Evolutionary conservation across 805 yeast species (phyloP), one percentile per base, ranked within the genome.

Genomic region (Metschnikowia anglica): DNA sequence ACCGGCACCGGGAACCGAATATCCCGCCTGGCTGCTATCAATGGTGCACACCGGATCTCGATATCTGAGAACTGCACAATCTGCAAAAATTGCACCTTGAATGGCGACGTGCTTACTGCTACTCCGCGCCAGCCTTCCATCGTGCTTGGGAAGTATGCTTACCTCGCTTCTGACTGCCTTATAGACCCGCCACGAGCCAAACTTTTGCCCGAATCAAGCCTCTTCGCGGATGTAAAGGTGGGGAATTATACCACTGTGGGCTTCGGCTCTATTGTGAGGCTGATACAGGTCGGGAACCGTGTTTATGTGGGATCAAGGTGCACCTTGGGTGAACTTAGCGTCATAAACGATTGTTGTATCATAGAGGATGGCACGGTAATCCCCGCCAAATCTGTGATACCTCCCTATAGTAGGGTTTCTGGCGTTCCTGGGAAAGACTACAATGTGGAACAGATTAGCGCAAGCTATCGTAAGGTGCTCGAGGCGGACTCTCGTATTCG

Each of bases 1-100:
- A 79, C 84, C 0, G 53, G 67, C 3, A 65, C 75, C 2, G 80
- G 81, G 1, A 78, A 75, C 52, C 60, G 79, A 28, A 73, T 80
- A 24, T 71, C 79, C 34, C 63, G 61, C 39, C 45, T 54, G 2
- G 76, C 82, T 2, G 33, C 43, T n/a, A 68, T 79, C 33, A 55
- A 54, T 2, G 77, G 77, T 2, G 59, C 79, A 0, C 59, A 66
- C 7, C 58, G 61, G 18, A 76, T 80, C 12, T 55, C 67, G 23
- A 68, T 80, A 16, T 63, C 66, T 11, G 82, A 81, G 0, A 63
- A 73, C 50, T 60, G 77, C 20, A 72, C 79, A 4, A 65, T 79
- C 4, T 55, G 62, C 19, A 60, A 60, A 1, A 52, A 64, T 9
- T 72, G 64, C n/a, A 49, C 49, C 2, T 50, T 74, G 19, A 41